These are phyloP conservation scores for Schizopora paradoxa DNA, from an alignment of 1,284 basidiomycete species.

Conservation along the genomic window DNA sequence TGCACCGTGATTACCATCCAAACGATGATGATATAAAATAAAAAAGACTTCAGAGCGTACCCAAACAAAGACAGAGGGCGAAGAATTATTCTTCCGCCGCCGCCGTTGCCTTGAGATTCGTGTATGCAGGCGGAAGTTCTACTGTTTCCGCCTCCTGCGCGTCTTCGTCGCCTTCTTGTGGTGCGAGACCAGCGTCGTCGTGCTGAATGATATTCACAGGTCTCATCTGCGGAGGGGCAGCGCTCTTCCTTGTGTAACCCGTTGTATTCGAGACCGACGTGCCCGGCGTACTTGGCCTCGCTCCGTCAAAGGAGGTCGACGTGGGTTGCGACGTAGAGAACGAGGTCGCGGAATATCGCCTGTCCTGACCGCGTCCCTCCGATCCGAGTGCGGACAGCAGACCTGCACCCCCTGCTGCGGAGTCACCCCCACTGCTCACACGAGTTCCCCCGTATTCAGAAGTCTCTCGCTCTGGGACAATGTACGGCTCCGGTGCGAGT, in stretches of 20 bases:
- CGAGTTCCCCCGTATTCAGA: constrained; percentile 5
- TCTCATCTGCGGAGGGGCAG: constrained; percentile 43
- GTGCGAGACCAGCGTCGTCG: constrained; percentile 65
- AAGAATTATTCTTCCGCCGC: neutral
- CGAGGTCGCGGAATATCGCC: too few species aligned
- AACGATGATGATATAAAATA: too few species aligned
- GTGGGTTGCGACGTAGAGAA: too few species aligned
- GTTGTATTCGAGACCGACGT: constrained; percentile 23
- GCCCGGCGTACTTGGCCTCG: constrained; percentile 33
- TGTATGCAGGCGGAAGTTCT: constrained; percentile 77
- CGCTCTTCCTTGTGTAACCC: constrained; percentile 31
- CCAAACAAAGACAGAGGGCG: too few species aligned
- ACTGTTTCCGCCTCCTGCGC: constrained; percentile 57
- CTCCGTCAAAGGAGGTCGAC: too few species aligned
- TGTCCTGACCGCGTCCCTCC: constrained; percentile 11
- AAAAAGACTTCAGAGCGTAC: too few species aligned
- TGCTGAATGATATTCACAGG: constrained; percentile 78
- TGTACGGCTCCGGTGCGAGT: constrained; percentile 38
- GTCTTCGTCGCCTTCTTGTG: constrained; percentile 29
- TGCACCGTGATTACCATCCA: too few species aligned
- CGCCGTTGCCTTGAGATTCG: constrained; percentile 38
- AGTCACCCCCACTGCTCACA: neutral
- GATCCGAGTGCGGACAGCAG: constrained; percentile 2
- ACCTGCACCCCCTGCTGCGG: constrained; percentile 2
- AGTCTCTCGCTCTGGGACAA: constrained; percentile 10